These are phyloP conservation scores for Fistulifera solaris DNA, from an alignment of 108 stramenopile genomes.

Conservation along the genomic window DNA sequence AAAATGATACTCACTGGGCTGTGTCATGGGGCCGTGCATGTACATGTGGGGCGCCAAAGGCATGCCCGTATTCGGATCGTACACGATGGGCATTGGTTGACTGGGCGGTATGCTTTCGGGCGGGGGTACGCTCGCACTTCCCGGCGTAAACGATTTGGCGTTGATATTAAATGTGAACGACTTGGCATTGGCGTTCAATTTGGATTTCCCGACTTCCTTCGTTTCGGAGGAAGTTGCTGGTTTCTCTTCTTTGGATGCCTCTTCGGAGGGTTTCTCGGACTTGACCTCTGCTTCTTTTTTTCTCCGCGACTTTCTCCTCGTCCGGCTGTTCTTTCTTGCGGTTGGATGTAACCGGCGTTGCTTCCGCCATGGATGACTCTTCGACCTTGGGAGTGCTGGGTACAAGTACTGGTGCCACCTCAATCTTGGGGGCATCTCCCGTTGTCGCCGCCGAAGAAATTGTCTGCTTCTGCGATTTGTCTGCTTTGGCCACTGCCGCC, in stretches of 20 bases:
- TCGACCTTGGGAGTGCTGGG: conserved; percentile 1
- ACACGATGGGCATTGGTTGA: background rate
- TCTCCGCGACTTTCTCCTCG: conserved; percentile 7
- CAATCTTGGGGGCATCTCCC: conserved; percentile 22
- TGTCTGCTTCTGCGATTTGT: conserved; percentile 1
- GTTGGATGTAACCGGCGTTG: conserved; percentile 2
- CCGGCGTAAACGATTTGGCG: conserved; percentile 79
- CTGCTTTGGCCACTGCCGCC: conserved; percentile 34
- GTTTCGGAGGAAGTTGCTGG: background rate
- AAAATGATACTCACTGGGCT: conserved; percentile 5
- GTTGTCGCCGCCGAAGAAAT: conserved; percentile 5
- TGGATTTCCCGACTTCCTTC: conserved; percentile 28
- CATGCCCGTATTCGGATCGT: conserved; percentile 6
- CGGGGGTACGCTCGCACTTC: too few relatives aligned
- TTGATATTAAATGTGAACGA: conserved; percentile 64
- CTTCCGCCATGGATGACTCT: background rate
- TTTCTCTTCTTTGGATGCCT: conserved; percentile 7
- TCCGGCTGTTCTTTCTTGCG: conserved; percentile 7
- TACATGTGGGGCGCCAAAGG: conserved; percentile 3
- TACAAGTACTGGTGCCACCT: conserved; percentile 18
- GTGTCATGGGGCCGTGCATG: conserved; percentile 1
- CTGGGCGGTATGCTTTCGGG: conserved; percentile 15
- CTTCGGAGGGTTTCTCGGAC: conserved; percentile 5
- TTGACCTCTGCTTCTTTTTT: conserved; percentile 7
- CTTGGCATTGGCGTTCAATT: conserved; percentile 80